Conservation (phyloP, 352 stramenopile genomes). For the Pilasporangium apinafurcum region DNA sequence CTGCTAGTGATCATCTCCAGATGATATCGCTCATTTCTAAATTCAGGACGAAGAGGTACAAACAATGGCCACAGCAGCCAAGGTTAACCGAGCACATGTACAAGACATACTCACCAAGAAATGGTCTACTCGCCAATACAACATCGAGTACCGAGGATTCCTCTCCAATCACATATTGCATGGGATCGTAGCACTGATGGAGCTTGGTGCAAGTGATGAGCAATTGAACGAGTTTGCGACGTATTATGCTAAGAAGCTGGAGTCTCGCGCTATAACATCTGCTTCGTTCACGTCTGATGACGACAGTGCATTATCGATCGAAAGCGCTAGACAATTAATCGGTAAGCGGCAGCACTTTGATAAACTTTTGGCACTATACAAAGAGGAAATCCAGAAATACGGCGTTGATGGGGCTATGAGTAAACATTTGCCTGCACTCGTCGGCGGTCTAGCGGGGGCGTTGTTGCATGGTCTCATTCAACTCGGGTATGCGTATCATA, state of each 20-base stretch:
- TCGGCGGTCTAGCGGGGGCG: conserved; percentile 20
- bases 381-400: conserved; percentile 15
- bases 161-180: conserved; percentile 32
- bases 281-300: conserved; percentile 1
- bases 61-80: too few relatives aligned
- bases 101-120: conserved; percentile 16
- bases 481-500: conserved; percentile 25
- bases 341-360: conserved; percentile 24
- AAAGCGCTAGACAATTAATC: conserved; percentile 9
- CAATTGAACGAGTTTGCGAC: conserved; percentile 15
- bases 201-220: conserved; percentile 13
- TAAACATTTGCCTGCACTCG: conserved; percentile 16
- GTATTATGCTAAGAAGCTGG: conserved; percentile 20
- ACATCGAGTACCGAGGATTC: conserved; percentile 30
- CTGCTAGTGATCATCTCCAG: too few relatives aligned
- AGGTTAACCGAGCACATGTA: too few relatives aligned
- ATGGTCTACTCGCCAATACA: conserved; percentile 23
- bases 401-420: conserved; percentile 13
- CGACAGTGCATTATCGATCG: not conserved
- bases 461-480: conserved; percentile 32
- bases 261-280: conserved; percentile 1
- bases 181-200: conserved; percentile 17
- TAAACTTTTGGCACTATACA: conserved; percentile 21
- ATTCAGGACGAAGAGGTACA: too few relatives aligned
- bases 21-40: too few relatives aligned